A percentile compares a stretch with the other conserved stretches of the same genome.
These are phyloP conservation scores for Hypoxylon sp. DNA, from an alignment of 2,329 filamentous ascomycete species.

Conservation along the genomic window DNA sequence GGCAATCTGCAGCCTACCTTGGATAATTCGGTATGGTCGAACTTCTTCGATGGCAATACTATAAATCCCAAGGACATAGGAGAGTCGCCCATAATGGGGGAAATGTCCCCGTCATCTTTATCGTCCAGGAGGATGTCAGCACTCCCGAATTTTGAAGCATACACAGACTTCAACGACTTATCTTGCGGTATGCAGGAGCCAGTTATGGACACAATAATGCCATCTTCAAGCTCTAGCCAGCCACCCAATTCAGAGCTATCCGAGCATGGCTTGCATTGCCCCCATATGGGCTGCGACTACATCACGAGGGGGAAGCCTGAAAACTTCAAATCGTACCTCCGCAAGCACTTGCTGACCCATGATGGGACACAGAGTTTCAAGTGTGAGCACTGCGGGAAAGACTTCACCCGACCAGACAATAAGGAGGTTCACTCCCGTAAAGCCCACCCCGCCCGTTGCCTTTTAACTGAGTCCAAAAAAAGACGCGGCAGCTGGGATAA, in stretches of 20 bases:
- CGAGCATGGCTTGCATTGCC: background rate
- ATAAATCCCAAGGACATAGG: background rate
- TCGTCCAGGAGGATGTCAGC: background rate
- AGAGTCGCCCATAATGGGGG: background rate
- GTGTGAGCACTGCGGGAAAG: background rate
- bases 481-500: background rate
- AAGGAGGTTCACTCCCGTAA: background rate
- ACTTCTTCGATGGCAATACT: background rate
- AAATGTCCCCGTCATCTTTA: background rate
- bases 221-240: background rate
- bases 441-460: background rate
- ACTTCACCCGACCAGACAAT: background rate
- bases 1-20: too few relatives aligned
- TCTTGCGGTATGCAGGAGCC: too few relatives aligned
- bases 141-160: too few relatives aligned
- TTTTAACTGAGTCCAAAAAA: background rate
- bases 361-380: background rate
- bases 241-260: background rate
- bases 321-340: background rate
- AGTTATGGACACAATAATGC: background rate
- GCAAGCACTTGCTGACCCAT: background rate
- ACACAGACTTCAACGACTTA: too few relatives aligned
- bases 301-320: background rate
- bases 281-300: background rate
- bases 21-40: too few relatives aligned